A percentile compares a stretch with the other conserved stretches of the same genome.
Conservation (phyloP, 495 filamentous ascomycete species). For the Elasticomyces elasticus region DNA sequence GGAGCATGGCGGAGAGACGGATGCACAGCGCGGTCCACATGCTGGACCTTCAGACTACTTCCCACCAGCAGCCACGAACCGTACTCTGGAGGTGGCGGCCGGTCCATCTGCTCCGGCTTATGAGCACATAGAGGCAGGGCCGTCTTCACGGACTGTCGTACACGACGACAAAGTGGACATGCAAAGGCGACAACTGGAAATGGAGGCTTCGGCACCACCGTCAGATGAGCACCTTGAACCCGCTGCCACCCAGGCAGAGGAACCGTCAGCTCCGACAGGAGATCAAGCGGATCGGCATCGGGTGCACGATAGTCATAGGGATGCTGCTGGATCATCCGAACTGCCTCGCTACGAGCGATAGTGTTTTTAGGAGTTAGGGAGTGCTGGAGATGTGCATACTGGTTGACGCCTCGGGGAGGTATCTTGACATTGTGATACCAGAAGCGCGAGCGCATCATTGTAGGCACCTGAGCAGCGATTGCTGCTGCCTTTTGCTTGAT, state of each 20-base stretch:
- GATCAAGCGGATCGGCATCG: slow-evolving; percentile 48
- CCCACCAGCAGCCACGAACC: not conserved
- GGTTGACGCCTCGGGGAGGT: not conserved
- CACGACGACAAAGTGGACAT: slow-evolving; percentile 76
- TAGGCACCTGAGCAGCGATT: too few relatives aligned
- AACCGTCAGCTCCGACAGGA: slow-evolving; percentile 57
- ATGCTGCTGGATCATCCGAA: slow-evolving; percentile 3
- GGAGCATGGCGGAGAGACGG: slow-evolving; percentile 4
- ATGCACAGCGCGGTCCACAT: not conserved
- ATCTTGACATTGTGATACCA: not conserved
- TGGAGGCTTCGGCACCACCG: slow-evolving; percentile 40
- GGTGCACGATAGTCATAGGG: slow-evolving; percentile 9
- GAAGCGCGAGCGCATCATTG: too few relatives aligned
- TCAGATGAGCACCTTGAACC: slow-evolving; percentile 3
- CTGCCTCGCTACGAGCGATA: slow-evolving; percentile 22
- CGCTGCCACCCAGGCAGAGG: slow-evolving; percentile 2
- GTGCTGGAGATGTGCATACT: too few relatives aligned
- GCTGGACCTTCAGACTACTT: not conserved
- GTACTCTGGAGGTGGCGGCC: not conserved
- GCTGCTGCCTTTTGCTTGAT: too few relatives aligned
- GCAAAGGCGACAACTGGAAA: slow-evolving; percentile 62
- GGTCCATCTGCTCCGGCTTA: slow-evolving; percentile 4
- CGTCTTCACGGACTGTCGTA: not conserved
- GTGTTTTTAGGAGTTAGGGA: slow-evolving; percentile 3
- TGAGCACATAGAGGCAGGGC: not conserved